Evolutionary conservation across 2,329 filamentous ascomycete genomes (phyloP).

Genomic region (Neofusicoccum kwambonambiense): DNA sequence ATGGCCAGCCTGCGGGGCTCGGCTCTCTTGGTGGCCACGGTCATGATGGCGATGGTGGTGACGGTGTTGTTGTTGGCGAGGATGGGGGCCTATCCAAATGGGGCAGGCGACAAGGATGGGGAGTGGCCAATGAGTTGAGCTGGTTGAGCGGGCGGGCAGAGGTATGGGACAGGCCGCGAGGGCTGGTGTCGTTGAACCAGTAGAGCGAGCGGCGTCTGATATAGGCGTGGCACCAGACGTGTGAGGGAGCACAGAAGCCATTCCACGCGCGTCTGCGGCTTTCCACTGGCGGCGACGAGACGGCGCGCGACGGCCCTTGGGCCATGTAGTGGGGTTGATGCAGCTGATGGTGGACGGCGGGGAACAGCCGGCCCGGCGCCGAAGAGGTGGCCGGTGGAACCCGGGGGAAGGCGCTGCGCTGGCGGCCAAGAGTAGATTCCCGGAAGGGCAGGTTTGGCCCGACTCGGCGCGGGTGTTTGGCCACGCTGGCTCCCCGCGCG

Average conservation of each 20-base stretch:
- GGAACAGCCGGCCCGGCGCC: background rate
- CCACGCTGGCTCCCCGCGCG: no score
- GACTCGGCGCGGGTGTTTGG: no score
- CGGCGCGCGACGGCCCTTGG: conserved; percentile 1
- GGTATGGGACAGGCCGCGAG: background rate
- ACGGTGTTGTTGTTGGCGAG: no score
- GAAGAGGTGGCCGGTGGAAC: background rate
- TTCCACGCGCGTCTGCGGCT: background rate
- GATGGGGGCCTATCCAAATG: background rate
- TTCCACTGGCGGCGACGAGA: background rate
- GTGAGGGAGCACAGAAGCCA: no score
- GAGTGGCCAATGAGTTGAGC: background rate
- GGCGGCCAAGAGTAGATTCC: no score
- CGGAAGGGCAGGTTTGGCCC: no score
- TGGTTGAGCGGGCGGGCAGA: background rate
- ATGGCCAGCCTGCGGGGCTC: conserved; percentile 34
- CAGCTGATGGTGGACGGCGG: background rate
- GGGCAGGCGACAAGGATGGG: background rate
- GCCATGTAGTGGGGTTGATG: background rate
- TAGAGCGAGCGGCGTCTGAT: background rate
- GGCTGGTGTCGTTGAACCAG: background rate
- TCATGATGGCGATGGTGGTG: background rate
- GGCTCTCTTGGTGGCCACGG: background rate
- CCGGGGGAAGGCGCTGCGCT: no score
- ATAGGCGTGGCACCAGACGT: background rate